A percentile compares a stretch with the other conserved stretches of the same genome.
Conservation (phyloP, 176 grass and related monocot genomes). For the Alloteropsis semialata region DNA sequence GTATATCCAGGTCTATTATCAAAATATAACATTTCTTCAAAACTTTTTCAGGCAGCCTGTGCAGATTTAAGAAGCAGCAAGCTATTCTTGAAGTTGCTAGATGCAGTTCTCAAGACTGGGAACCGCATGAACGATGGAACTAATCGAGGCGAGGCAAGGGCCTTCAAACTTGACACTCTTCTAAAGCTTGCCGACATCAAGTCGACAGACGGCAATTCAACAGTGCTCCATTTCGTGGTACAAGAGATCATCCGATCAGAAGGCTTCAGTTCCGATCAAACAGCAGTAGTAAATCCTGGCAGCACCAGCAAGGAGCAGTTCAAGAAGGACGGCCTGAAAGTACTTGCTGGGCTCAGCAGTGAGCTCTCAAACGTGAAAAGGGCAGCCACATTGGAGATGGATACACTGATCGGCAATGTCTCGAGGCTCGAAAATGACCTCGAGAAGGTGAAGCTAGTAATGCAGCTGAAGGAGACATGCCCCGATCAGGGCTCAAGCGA, state of each 20-base stretch:
- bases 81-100: constrained; percentile 64
- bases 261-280: constrained; percentile 35
- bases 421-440: constrained; percentile 49
- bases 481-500: constrained; percentile 26
- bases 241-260: constrained; percentile 76
- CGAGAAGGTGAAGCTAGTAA: constrained; percentile 52
- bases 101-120: constrained; percentile 57
- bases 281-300: constrained; percentile 2
- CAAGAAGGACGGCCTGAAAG: constrained; percentile 58
- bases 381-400: constrained; percentile 62
- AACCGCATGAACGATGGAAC: constrained; percentile 64
- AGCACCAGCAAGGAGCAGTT: constrained; percentile 60
- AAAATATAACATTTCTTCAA: constrained; percentile 52
- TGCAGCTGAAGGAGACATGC: constrained; percentile 51
- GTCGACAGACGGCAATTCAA: constrained; percentile 57
- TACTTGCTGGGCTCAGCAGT: constrained; percentile 51
- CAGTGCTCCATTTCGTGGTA: constrained; percentile 75
- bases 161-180: constrained; percentile 67
- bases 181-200: constrained; percentile 69
- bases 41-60: constrained; percentile 71
- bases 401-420: constrained; percentile 35
- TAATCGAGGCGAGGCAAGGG: constrained; percentile 42
- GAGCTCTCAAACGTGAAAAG: constrained; percentile 78
- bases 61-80: constrained; percentile 77
- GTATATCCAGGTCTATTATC: background rate